Evolutionary conservation across 2,329 filamentous ascomycete species (phyloP).

Genomic region (Talaromyces islandicus): DNA sequence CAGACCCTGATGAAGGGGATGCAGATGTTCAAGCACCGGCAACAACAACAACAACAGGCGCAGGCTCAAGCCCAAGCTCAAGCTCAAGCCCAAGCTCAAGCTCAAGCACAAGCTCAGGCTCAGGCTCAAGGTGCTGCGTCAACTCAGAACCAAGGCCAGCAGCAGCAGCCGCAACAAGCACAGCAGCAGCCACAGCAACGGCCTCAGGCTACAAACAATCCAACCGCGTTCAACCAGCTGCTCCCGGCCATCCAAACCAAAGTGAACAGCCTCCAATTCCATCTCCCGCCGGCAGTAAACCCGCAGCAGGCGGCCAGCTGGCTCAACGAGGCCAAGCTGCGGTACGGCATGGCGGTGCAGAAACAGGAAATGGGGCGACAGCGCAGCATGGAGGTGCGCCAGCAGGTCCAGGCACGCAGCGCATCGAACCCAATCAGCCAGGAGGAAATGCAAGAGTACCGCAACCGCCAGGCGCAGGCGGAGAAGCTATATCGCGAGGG

Average conservation of each 20-base stretch:
- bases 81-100: slow-evolving; percentile 7
- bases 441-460: slow-evolving; percentile 39
- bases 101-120: slow-evolving; percentile 16
- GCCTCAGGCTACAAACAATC: slow-evolving; percentile 27
- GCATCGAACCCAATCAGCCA: slow-evolving; percentile 26
- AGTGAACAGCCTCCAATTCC: slow-evolving; percentile 39
- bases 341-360: slow-evolving; percentile 44
- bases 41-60: slow-evolving; percentile 25
- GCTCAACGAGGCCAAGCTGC: slow-evolving; percentile 41
- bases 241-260: slow-evolving; percentile 42
- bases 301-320: slow-evolving; percentile 39
- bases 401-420: slow-evolving; percentile 33
- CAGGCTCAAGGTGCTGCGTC: slow-evolving; percentile 20
- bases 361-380: slow-evolving; percentile 42
- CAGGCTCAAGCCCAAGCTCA: slow-evolving; percentile 14
- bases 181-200: slow-evolving; percentile 15
- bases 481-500: slow-evolving; percentile 39
- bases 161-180: slow-evolving; percentile 24
- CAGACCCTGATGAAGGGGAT: slow-evolving; percentile 48
- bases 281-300: slow-evolving; percentile 39
- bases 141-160: slow-evolving; percentile 19
- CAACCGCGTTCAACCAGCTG: slow-evolving; percentile 36
- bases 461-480: slow-evolving; percentile 34
- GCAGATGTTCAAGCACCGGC: slow-evolving; percentile 40
- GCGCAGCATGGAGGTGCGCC: slow-evolving; percentile 37